Base-by-base conservation (phyloP, 805 yeast genomes). In the Wickerhamiella vanderwaltii region DNA sequence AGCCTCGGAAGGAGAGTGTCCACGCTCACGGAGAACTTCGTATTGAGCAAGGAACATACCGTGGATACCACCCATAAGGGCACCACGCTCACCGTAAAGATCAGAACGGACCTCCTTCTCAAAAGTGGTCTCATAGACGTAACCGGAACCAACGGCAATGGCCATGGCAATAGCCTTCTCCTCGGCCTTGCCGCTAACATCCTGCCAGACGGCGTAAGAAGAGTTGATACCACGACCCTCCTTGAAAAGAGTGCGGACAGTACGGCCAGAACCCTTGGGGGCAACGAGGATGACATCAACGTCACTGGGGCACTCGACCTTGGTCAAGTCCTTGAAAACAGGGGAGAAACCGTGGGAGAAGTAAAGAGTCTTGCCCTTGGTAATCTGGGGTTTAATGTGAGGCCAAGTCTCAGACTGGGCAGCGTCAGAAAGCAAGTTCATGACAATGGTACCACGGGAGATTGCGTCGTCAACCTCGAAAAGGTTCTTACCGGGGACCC, bases 141-240 rank as follows among this genome's bases (percentile, higher is more conserved):
- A 91, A 68, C 98, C 98, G 50, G 97, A 87, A 68, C 98, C 98
- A 63, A 91, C 83, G 66, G 97, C 98, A 60, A 91, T 94, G 52
- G 97, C 96, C 62, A 91, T 70, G 58, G 98, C 98, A 70, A 86
- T 79, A 52, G 97, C 95, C 72, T 83, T 87, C 77, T 91, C 98
- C 72, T 88, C 94, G 59, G 98, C 98, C 73, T 84, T 84, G 71
- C 98, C 97, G 59, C 95, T 68, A 53, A 88, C 96, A 67, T 91
- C 96, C 72, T 91, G 93, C 95, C 95, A 91, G 65, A 91, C 95
- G 56, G 98, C 98, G 72, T 84, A 91, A 45, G 97, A 88, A 43
- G 98, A 91, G 88, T 91, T 91, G 68, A 91, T 91, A 77, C 98
- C 98, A 72, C 98, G 87, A 66, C 98, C 98, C 75, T 91, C 98